Evolutionary conservation across 2,329 filamentous ascomycete species (phyloP), one percentile per base, ranked within the genome.

Genomic region (Aspergillus puulaauensis): DNA sequence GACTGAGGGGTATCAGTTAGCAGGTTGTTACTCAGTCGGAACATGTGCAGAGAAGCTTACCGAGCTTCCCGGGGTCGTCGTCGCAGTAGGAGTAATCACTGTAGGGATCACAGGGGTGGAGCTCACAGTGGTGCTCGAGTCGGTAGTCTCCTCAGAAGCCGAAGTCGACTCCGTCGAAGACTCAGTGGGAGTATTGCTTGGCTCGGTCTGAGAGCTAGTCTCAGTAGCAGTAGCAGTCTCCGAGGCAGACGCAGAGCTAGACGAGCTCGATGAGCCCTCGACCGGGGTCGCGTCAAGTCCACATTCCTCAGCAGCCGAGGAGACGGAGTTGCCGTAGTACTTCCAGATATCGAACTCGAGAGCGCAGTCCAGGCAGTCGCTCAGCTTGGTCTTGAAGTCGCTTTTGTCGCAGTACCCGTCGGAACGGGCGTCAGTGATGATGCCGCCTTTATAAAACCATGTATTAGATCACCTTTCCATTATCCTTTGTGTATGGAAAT

Each of bases 241-340:
- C 6, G 54, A 47, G 23, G 54, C 33, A 6, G 43, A 31, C 21
- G n/a, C 27, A 31, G 31, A n/a, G 43, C 40, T 56, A 3, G 54
- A 46, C 17, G 55, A 53, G 24, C 17, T 19, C n/a, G 45, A 3
- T 31, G 27, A 31, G 27, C 27, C 9, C 23, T 58, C 46, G 5
- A 58, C 33, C 11, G 56, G 56, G 14, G 52, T 58, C 8, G 31
- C 41, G 17, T 58, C 56, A 33, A 58, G 40, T 6, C 56, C 52
- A 41, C 56, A 55, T 12, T 19, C 19, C 11, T 49, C 54, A 12
- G 47, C 56, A 17, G 52, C 56, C n/a, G 39, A 37, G 15, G 46
- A 51, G 2, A 58, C 52, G 1, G 52, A 58, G 37, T 39, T 48
- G 9, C 47, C 52, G 23, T 58, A 58, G 52, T 58, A 58, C 23